Base-by-base conservation (phyloP, 1,139 yeast genomes). In the Wickerhamomyces sp. region DNA sequence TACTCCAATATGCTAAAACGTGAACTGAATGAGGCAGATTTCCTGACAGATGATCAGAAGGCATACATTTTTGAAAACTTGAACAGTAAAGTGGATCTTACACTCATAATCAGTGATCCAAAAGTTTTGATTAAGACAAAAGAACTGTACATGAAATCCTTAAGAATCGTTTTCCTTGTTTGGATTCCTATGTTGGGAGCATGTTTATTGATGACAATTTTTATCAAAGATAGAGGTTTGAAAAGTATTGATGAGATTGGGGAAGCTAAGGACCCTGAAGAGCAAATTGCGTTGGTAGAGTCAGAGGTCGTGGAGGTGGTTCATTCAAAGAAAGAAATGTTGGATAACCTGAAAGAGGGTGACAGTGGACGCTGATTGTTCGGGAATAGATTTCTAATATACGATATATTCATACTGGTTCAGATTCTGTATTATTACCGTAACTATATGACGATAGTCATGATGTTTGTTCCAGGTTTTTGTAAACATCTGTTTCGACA, bases 1-100 rank as follows among this genome's bases (percentile, higher is more conserved):
- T 61, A 73, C 37, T 67, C 76, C 34, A 75, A 73, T 51, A 59
- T 68, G 1, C 58, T 74, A 43, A 50, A 15, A 11, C 10, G 11
- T 6, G 9, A 43, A 9, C 9, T 33, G 2, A 27, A 37, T 4
- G 10, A 35, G 7, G 40, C 46, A 14, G 42, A 37, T 3, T 29
- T 34, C 8, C 15, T 42, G 18, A 15, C 14, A 9, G 5, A 14
- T 10, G 9, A 5, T 6, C 41, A 42, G 26, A 41, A 45, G 34
- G 9, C n/a, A 2, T 41, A 18, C 15, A 14, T 45, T 13, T 9
- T 36, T n/a, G 36, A 36, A 6, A 33, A 41, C 18, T 34, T 45
- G 29, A 36, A 41, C 8, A 37, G 39, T 9, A 41, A 36, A 11
- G 23, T 29, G 13, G 33, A 39, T 15, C 13, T 37, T 36, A 15